Evolutionary conservation across 1,284 basidiomycete species (phyloP).

Genomic region (Tylopilus sp.): DNA sequence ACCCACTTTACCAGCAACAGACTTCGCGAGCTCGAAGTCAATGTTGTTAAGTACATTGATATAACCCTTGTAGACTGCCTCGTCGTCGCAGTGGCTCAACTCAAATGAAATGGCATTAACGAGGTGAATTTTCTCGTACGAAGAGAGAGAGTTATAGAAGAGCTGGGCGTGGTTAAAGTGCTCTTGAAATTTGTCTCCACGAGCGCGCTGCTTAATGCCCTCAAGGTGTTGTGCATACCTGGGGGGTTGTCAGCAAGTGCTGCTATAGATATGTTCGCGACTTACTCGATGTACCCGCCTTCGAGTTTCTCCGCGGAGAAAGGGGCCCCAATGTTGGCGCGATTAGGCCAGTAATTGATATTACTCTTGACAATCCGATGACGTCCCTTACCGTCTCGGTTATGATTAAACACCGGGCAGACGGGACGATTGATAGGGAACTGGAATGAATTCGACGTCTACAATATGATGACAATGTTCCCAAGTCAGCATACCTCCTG

Average conservation of each 20-base stretch:
- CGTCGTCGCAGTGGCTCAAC: conserved; percentile 73
- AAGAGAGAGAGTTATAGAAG: conserved; percentile 72
- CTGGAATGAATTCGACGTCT: conserved; percentile 33
- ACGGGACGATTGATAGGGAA: conserved; percentile 79
- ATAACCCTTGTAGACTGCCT: conserved; percentile 61
- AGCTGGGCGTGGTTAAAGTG: conserved; percentile 68
- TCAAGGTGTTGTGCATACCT: conserved; percentile 48
- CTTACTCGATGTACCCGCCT: conserved; percentile 61
- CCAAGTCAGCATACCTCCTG: conserved; percentile 42
- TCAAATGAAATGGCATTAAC: conserved; percentile 69
- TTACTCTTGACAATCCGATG: conserved; percentile 56
- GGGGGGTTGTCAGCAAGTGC: not conserved
- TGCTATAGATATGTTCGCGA: not conserved
- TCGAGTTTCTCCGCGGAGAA: conserved; percentile 41
- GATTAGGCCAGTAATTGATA: conserved; percentile 75
- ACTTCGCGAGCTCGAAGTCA: conserved; percentile 62
- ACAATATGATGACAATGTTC: not conserved
- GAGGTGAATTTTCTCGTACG: conserved; percentile 65
- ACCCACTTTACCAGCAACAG: conserved; percentile 61
- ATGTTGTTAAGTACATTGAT: conserved; percentile 64
- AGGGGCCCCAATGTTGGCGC: conserved; percentile 44
- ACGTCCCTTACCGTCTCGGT: conserved; percentile 61
- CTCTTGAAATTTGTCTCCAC: conserved; percentile 70
- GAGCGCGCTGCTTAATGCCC: conserved; percentile 65
- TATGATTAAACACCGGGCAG: conserved; percentile 72